Evolutionary conservation across 2,329 filamentous ascomycete genomes (phyloP).

Genomic region (Penicillium sp.): DNA sequence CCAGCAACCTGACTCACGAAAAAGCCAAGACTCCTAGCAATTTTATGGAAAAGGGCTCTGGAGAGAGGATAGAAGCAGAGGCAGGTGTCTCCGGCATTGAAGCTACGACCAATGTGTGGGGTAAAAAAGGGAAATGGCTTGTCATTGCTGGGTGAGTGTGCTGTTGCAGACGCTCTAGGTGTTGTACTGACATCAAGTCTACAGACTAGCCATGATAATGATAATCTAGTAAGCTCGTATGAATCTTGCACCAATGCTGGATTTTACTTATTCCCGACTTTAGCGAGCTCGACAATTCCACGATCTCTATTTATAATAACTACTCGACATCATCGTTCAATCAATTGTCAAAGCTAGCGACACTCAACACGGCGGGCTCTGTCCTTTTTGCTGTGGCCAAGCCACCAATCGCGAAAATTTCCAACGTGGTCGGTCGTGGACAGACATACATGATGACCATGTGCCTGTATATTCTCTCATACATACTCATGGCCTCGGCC

Average conservation of each 20-base stretch:
- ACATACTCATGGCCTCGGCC: slow-evolving; percentile 44
- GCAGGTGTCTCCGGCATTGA: slow-evolving; percentile 21
- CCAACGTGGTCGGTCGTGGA: slow-evolving; percentile 47
- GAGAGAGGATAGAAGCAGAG: neutral
- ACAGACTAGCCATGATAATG: slow-evolving; percentile 37
- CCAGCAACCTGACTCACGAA: too few species aligned
- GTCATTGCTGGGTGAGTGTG: slow-evolving; percentile 34
- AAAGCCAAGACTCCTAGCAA: neutral
- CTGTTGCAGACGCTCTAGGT: too few species aligned
- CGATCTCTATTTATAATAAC: slow-evolving; percentile 44
- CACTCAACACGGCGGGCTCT: slow-evolving; percentile 41
- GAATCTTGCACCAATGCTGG: neutral
- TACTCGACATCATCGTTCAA: slow-evolving; percentile 48
- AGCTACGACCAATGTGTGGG: slow-evolving; percentile 33
- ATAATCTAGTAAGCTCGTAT: slow-evolving; percentile 31
- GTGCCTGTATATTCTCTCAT: slow-evolving; percentile 42
- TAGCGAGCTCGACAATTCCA: slow-evolving; percentile 44
- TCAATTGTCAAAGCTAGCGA: slow-evolving; percentile 39
- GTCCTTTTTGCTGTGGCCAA: slow-evolving; percentile 48
- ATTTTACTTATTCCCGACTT: neutral
- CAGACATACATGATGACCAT: slow-evolving; percentile 43
- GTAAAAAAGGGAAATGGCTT: slow-evolving; percentile 35
- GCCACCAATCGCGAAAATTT: slow-evolving; percentile 48
- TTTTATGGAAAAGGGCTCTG: neutral
- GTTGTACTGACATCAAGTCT: slow-evolving; percentile 12